Evolutionary conservation across 371 early-diverging fungal genomes (phyloP), one percentile per base, ranked within the genome.

Genomic region (Lichtheimia ramosa): DNA sequence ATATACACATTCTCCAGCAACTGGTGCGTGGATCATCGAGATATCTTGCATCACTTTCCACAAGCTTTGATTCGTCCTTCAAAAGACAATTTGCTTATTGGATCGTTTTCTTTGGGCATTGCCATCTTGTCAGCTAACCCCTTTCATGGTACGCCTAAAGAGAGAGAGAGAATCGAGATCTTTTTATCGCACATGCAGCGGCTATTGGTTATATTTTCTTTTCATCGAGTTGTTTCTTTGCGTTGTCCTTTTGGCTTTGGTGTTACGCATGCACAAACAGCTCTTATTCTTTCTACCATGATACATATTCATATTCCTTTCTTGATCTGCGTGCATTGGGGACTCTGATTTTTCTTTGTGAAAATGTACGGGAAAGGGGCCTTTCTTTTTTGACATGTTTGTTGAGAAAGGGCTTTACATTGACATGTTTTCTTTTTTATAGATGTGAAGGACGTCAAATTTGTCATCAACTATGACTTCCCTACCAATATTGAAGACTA

Each of bases 391-490:
- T 23, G 15, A 16, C 25, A 13, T 43, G 15, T 14, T 28, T 12
- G 5, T 25, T 34, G 34, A 34, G 46, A 46, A 46, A 46, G 46
- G 46, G 46, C 46, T 46, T 51, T 24, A 5, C n/a, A 25, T 18
- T 51, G 15, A 14, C 18, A 43, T 13, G 25, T 66, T 58, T 66
- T 51, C 60, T 43, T 43, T 34, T 59, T 49, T 63, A 21, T 71
- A 92, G 93, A 93, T 78, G 91, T 94, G 66, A 93, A 92, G 85
- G 96, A 95, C 77, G 93, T 96, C 63, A 94, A 93, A 71, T 92
- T 82, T 68, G 96, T 95, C n/a, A 88, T 96, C 73, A 98, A 98
- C 73, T 99, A 94, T 74, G 98, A 97, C 70, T 94, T 98, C 84
- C 99, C 99, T 40, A 88, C 81, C 56, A 93, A 93, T 74, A 89